These are phyloP conservation scores for Botrytis deweyae DNA, from an alignment of 2,329 filamentous ascomycete species.

Conservation along the genomic window DNA sequence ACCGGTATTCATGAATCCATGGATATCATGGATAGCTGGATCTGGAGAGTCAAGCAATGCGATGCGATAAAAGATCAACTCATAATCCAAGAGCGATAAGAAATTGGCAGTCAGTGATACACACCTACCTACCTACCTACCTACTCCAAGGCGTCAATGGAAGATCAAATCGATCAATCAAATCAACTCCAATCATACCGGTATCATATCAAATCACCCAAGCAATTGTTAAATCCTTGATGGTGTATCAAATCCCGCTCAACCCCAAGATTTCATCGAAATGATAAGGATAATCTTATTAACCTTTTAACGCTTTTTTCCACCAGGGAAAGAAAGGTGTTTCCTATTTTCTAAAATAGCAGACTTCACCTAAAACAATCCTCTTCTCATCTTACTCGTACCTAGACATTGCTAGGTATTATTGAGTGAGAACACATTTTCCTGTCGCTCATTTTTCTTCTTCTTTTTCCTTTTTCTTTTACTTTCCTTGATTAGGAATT, in stretches of 20 bases:
- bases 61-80: not conserved
- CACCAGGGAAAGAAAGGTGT: not conserved
- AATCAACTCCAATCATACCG: not conserved
- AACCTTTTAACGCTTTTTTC: no score
- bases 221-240: not conserved
- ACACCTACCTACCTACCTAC: no score
- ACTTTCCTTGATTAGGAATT: not conserved
- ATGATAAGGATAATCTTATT: not conserved
- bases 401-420: not conserved
- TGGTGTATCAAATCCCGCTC: not conserved
- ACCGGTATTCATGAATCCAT: not conserved
- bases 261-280: not conserved
- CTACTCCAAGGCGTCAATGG: no score
- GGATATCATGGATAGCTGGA: not conserved
- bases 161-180: no score
- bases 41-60: no score
- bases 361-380: not conserved
- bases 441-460: conserved; percentile 2
- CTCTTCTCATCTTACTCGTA: not conserved
- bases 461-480: not conserved
- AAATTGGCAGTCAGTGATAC: not conserved
- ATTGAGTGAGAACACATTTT: not conserved
- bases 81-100: not conserved
- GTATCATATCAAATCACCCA: not conserved
- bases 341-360: no score